A percentile compares a stretch with the other conserved stretches of the same genome.
phyloP scores from a whole-genome alignment of 1,139 yeast genomes.

The Hemisphaericaspora lyxosophila region DNA sequence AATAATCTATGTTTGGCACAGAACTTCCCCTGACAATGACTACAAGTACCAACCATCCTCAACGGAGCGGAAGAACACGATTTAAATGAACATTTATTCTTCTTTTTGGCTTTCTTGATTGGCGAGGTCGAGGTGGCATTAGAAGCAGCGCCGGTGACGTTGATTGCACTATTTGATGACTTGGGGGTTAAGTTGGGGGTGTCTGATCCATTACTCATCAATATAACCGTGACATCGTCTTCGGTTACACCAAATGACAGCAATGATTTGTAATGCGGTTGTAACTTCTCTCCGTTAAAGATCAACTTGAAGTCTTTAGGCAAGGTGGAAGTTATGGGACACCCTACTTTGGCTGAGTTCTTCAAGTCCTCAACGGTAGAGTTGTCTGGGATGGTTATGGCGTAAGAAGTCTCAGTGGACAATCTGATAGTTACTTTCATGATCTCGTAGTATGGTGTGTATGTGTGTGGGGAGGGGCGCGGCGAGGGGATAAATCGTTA shows the following conservation, averaged over 20 bases:
- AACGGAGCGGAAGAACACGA: conserved; percentile 67
- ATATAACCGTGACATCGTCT: conserved; percentile 37
- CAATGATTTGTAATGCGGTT: conserved; percentile 28
- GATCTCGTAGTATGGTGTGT: background rate
- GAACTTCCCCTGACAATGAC: conserved; percentile 80
- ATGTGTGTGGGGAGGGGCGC: background rate
- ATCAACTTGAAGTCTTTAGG: conserved; percentile 50
- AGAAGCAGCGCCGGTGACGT: no score
- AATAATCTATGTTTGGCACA: conserved; percentile 85
- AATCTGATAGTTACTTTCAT: conserved; percentile 47
- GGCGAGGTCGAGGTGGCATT: conserved; percentile 17
- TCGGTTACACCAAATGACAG: conserved; percentile 22
- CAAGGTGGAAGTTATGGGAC: conserved; percentile 32
- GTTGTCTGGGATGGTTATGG: conserved; percentile 49
- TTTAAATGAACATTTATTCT: conserved; percentile 62
- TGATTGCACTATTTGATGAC: conserved; percentile 11
- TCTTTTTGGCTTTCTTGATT: conserved; percentile 47
- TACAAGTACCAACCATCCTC: conserved; percentile 86
- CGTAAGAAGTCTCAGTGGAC: conserved; percentile 41
- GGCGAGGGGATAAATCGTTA: background rate
- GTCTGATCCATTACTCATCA: conserved; percentile 41
- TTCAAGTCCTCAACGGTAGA: conserved; percentile 51
- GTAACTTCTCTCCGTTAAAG: conserved; percentile 51
- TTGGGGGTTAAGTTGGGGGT: conserved; percentile 21
- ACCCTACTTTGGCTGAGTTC: conserved; percentile 42